Evolutionary conservation across 768 basidiomycete species (phyloP), one percentile per base, ranked within the genome.

Genomic region (Auriscalpium orientale): DNA sequence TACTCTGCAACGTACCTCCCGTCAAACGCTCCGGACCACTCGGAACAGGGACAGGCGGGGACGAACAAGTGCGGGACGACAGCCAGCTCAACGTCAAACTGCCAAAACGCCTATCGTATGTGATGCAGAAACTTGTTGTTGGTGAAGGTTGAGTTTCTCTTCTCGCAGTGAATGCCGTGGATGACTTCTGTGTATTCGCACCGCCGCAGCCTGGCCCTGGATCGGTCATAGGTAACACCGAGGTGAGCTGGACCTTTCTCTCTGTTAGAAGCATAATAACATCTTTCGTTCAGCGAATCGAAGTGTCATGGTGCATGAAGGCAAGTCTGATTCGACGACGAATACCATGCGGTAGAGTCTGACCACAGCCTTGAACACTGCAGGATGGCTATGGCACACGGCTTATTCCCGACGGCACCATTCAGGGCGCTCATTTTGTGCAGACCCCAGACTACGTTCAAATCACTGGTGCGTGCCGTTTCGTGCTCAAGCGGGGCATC

Each of bases 381-480:
- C 33, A 85, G 83, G 67, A 71, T 60, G 80, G 79, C 38, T 76
- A 81, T 49, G 87, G 86, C 34, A 78, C 80, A 13, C 82, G 82
- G 49, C 66, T 86, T 61, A 87, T 91, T 59, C 89, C 87, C 11
- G 79, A 82, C 53, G 89, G 85, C 34, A 70, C 83, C n/a, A 80
- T 89, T 62, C 74, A 71, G 1, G 83, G 83, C 51, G 85, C 80
- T 16, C 86, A 85, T 65, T 80, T 88, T 66, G 76, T 89, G 5
- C 74, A 80, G 59, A 88, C 89, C 0, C 83, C 86, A n/a, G 83
- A 85, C 66, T 90, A 82, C 66, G 74, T 89, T 36, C 87, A 61
- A 50, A 21, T 61, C 44, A 58, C 58, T 54, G 60, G 58, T 61
- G 21, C 6, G 38, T 40, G 8, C 22, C 34, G 12, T 38, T 9